Base-by-base conservation (phyloP, 352 stramenopile species). In the Discostella stelligera region DNA sequence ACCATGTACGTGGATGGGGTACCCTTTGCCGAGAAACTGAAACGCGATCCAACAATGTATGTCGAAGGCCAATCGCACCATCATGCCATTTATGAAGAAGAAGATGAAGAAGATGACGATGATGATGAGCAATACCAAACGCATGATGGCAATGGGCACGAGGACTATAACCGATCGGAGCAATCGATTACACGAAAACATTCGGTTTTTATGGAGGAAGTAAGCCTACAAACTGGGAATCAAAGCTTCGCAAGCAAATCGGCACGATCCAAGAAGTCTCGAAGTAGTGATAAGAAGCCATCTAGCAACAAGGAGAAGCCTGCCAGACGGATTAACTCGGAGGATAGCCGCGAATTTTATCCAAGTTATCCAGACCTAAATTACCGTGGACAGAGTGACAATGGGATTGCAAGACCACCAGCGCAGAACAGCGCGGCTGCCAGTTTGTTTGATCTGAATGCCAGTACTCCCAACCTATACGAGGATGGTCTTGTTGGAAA, bases 1-100 rank as follows among this genome's bases (percentile, higher is more conserved):
- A 79, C 68, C 23, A 76, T 79, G 67, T 83, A 78, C 71, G 64
- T 77, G 7, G 63, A 73, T n/a, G 59, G 53, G 20, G 0, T 30
- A 5, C 30, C 56, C 16, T 20, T 30, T 39, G 23, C 27, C 11
- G 62, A 67, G 63, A 83, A 68, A 59, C 55, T 41, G 16, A 71
- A 76, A 54, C 75, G 75, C 41, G 75, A 83, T 18, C 68, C 75
- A 10, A 55, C 60, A 25, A 44, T 67, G 39, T 67, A 67, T 25
- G 27, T 56, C 18, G 9, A 61, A 44, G 7, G 20, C 13, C 21
- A 32, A 59, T 20, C n/a, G 10, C 37, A 32, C n/a, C 11, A 32
- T 16, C n/a, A 4, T 37, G 50, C 55, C 27, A 30, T 63, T 21
- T 18, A 66, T 55, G 39, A 39, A 25, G 39, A 48, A 14, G 25